Evolutionary conservation across 202 grass and related monocot genomes (phyloP).

Genomic region (Brachypodium distachyon): DNA sequence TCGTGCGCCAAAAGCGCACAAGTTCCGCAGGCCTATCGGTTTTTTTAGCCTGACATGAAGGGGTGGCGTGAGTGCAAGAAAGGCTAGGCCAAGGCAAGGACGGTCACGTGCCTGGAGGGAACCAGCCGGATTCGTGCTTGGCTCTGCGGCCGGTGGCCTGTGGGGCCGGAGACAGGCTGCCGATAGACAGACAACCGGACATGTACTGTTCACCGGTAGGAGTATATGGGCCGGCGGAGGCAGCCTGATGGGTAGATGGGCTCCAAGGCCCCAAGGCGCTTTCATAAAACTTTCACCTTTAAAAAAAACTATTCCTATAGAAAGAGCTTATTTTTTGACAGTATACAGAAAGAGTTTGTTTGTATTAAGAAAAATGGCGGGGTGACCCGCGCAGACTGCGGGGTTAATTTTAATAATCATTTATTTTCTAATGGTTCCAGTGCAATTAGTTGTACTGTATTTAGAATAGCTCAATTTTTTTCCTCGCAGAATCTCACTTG

Average conservation of each 20-base stretch:
- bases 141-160: neutral
- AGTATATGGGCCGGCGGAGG: neutral
- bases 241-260: neutral
- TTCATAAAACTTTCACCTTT: neutral
- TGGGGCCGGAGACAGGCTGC: neutral
- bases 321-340: no score
- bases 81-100: neutral
- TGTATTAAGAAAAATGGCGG: no score
- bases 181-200: neutral
- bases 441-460: no score
- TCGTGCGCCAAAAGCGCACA: neutral
- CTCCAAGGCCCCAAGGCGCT: neutral
- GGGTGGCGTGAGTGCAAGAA: conserved; percentile 9
- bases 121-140: neutral
- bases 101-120: conserved; percentile 4
- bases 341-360: no score
- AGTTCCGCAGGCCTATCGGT: neutral
- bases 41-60: neutral
- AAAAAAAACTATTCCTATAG: no score
- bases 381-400: no score
- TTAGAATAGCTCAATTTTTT: no score
- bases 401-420: no score
- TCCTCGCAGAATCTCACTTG: no score
- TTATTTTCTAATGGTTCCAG: no score
- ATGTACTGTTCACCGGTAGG: no score